phyloP scores from a whole-genome alignment of 495 filamentous ascomycete species.

The Aspergillus panamensis region DNA sequence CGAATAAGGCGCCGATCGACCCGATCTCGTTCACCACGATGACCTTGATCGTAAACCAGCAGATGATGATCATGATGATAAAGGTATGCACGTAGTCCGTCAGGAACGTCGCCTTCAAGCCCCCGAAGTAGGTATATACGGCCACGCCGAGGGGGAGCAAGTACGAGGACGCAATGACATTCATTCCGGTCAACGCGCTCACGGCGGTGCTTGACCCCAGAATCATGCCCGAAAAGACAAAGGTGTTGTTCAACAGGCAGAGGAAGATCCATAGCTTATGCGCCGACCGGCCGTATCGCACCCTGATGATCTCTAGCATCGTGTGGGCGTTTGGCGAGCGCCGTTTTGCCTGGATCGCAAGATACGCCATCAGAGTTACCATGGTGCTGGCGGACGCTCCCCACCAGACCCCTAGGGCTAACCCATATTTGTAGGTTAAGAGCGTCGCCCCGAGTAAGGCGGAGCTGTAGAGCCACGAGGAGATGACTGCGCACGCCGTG shows the following conservation, averaged over 20 bases:
- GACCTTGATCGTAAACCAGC: constrained; percentile 35
- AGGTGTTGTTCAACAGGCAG: constrained; percentile 3
- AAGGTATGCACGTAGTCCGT: constrained; percentile 21
- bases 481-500: constrained; percentile 7
- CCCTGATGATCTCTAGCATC: background rate
- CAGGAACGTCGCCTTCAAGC: constrained; percentile 38
- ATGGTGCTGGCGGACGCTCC: constrained; percentile 6
- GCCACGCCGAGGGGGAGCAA: constrained; percentile 25
- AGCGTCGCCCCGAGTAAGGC: background rate
- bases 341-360: constrained; percentile 4
- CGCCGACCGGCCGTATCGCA: background rate
- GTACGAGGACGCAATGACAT: constrained; percentile 28
- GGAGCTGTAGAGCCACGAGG: constrained; percentile 5
- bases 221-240: constrained; percentile 3
- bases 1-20: constrained; percentile 32
- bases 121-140: constrained; percentile 29
- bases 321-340: constrained; percentile 3
- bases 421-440: constrained; percentile 1
- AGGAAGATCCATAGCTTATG: constrained; percentile 2
- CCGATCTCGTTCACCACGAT: constrained; percentile 31
- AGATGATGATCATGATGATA: constrained; percentile 36
- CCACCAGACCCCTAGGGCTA: constrained; percentile 3
- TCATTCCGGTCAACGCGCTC: constrained; percentile 30
- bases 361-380: constrained; percentile 3
- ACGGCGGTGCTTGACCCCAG: constrained; percentile 6